Base-by-base conservation (phyloP, 2,329 filamentous ascomycete species). In the Apiospora arundinis region DNA sequence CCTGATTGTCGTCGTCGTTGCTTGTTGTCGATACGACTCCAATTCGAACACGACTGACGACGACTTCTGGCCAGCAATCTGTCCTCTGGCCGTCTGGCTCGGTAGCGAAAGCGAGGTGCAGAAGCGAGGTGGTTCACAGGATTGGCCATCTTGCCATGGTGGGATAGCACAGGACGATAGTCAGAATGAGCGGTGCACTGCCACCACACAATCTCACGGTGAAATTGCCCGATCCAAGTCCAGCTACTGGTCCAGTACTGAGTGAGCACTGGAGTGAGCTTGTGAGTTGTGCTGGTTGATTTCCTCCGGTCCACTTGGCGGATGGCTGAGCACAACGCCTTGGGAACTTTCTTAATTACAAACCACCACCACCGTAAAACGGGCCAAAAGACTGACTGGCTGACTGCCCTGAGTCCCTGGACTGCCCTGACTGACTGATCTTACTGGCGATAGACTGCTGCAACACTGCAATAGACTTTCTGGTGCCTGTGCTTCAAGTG, bases 191-290 rank as follows among this genome's bases (percentile, higher is more conserved):
- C 56, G n/a, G 18, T 40, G 56, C 56, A 63, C 56, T 63, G 56
- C 56, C 56, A 63, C 56, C 56, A 63, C 28, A 40, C 32, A 63
- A 63, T 63, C 56, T 63, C 56, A 40, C 32, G 32, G 56, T 63
- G 56, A 63, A 63, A 63, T 63, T 63, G 56, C 56, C 56, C 56
- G 32, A 63, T 63, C 56, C 56, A 63, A 40, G 56, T n/a, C 32
- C 56, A 60, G 32, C 18, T 18, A 60, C 32, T 32, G 32, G 32
- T 32, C 32, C 32, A 32, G 32, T 4, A 6, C 3, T 3, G 32
- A 32, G 32, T 32, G 32, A 32, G 32, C 32, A 32, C 32, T 32
- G 52, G 52, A 60, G 52, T n/a, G 56, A 63, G 52, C 32, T 40
- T 37, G 56, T 63, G 56, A 4, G 42, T 14, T 45, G 42, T 32